These are phyloP conservation scores for Wickerhamiella brachini DNA, from an alignment of 805 yeast genomes.

Conservation along the genomic window DNA sequence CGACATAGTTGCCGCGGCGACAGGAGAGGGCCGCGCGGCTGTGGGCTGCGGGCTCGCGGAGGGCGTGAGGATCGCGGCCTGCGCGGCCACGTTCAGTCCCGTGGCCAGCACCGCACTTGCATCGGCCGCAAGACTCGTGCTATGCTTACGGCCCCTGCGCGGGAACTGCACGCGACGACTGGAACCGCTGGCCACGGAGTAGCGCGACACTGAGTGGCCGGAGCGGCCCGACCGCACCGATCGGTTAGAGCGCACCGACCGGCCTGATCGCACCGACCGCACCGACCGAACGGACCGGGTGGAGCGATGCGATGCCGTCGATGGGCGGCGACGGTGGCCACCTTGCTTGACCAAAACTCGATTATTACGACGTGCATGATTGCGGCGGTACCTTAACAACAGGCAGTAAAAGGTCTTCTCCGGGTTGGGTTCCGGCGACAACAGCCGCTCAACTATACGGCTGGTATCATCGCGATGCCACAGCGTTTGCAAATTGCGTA, in stretches of 20 bases:
- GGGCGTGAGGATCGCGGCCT: background rate
- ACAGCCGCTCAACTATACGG: constrained; percentile 38
- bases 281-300: constrained; percentile 12
- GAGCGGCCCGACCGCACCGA: constrained; percentile 8
- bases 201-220: background rate
- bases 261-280: constrained; percentile 8
- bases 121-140: constrained; percentile 1
- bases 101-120: background rate
- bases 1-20: constrained; percentile 5
- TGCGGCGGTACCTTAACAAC: constrained; percentile 57
- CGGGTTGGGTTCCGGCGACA: constrained; percentile 44
- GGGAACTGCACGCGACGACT: constrained; percentile 2
- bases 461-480: constrained; percentile 64
- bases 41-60: background rate
- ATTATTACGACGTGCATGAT: constrained; percentile 29
- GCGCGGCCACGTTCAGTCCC: background rate
- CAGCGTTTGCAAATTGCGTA: constrained; percentile 60
- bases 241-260: constrained; percentile 9
- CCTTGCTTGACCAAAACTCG: background rate
- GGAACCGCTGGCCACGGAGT: background rate
- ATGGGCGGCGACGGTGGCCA: background rate
- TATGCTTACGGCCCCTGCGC: background rate
- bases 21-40: constrained; percentile 1
- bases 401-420: constrained; percentile 75
- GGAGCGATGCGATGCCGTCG: constrained; percentile 6